Percentiles rank a stretch among this genome's conserved stretches.
Conservation (phyloP, 2,329 filamentous ascomycete genomes). For the Colletotrichum tropicicola region DNA sequence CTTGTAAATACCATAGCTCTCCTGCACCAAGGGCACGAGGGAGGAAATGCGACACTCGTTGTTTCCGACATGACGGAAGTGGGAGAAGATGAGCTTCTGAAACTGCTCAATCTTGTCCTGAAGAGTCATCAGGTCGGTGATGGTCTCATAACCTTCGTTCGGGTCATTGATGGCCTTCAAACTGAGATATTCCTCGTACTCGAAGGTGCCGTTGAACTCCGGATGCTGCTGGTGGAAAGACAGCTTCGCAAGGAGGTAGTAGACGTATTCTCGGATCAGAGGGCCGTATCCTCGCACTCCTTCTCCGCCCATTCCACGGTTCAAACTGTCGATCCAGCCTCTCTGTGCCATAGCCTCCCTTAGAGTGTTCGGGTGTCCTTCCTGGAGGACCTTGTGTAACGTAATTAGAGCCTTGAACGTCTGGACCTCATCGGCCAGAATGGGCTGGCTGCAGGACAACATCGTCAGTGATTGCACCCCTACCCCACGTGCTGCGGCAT, state of each 20-base stretch:
- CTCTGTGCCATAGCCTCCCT: conserved; percentile 90
- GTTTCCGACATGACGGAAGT: conserved; percentile 90
- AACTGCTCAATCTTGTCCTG: conserved; percentile 99
- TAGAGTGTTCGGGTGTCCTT: conserved; percentile 89
- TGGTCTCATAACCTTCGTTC: conserved; percentile 97
- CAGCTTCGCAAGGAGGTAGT: conserved; percentile 92
- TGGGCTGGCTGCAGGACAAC: conserved; percentile 77
- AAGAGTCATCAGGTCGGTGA: conserved; percentile 93
- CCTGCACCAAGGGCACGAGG: conserved; percentile 90
- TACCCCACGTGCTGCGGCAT: background rate
- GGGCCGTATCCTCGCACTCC: conserved; percentile 90
- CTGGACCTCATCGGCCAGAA: conserved; percentile 97
- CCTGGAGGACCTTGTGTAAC: conserved; percentile 96
- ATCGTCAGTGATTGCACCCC: background rate
- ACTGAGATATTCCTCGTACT: conserved; percentile 99
- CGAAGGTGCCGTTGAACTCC: conserved; percentile 98
- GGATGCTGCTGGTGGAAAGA: conserved; percentile 97
- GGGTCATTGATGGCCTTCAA: conserved; percentile 98
- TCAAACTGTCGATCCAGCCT: conserved; percentile 92
- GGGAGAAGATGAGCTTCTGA: conserved; percentile 97
- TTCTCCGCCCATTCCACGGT: conserved; percentile 82
- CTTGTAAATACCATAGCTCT: conserved; percentile 99
- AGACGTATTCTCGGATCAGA: conserved; percentile 95
- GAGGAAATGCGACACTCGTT: conserved; percentile 98
- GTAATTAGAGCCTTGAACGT: conserved; percentile 99